Evolutionary conservation across 2,329 filamentous ascomycete species (phyloP), one percentile per base, ranked within the genome.

Genomic region (Helotiales sp.): DNA sequence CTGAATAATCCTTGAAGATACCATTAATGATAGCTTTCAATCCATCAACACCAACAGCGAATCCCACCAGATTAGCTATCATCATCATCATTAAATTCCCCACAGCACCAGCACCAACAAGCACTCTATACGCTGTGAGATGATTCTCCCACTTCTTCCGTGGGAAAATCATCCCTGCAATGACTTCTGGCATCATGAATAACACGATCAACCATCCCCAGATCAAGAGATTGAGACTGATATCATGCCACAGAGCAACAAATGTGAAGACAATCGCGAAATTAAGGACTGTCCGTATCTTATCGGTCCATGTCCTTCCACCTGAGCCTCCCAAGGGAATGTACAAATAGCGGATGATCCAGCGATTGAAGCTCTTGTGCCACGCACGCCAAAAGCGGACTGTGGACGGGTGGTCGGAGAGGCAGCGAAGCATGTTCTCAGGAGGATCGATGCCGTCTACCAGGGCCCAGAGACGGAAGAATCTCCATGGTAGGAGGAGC

Each of bases 191-290:
- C 6, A 97, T 72, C 73, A 99, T 91, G 75, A 99, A 99, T 24
- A 98, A 76, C 0, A 96, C 93, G 62, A 99, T 86, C 36, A 99
- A 81, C 95, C 95, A 99, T 27, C 95, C 93, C 95, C 95, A 99
- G 73, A 96, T 88, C 30, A 99, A 81, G 36, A 99, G 79, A 9
- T 89, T 85, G 29, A 98, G 82, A 75, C 96, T 88, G 69, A 99
- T 96, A 68, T 99, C 95, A 75, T 99, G 95, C 95, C 95, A 99
- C 27, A 99, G 79, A 0, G 95, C 96, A 24, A 99, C 95, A 69
- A 99, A 99, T 0, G 92, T 97, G 72, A 99, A 99, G 30, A 96
- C 90, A 4, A 88, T 76, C 2, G 96, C 78, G 71, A 91, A 95
- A 56, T 93, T 97, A 52, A 85, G 68, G 2, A 93, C 79, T 0